These are phyloP conservation scores for Candida ortonii DNA, from an alignment of 805 yeast species.

Conservation along the genomic window DNA sequence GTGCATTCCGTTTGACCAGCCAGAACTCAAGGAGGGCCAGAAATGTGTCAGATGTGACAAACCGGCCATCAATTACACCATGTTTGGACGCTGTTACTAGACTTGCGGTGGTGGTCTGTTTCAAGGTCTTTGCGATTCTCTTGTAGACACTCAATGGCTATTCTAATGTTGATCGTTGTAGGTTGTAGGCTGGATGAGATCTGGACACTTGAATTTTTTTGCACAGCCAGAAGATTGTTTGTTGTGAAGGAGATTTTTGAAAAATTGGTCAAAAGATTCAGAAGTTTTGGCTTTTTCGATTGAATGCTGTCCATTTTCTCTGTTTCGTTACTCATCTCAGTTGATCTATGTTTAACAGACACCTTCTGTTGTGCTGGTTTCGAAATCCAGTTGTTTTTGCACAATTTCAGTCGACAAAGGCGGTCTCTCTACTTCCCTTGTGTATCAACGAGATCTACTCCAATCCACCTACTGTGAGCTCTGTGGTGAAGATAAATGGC, in stretches of 20 bases:
- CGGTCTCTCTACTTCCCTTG: constrained; percentile 18
- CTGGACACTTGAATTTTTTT: no score
- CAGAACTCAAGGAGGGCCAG: constrained; percentile 70
- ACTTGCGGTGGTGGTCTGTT: constrained; percentile 7
- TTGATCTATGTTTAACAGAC: no score
- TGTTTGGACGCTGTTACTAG: constrained; percentile 96
- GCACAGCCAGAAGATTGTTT: no score
- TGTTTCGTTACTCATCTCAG: no score
- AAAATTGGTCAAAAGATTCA: background rate
- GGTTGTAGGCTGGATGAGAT: no score
- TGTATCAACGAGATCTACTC: constrained; percentile 30
- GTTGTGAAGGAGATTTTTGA: no score
- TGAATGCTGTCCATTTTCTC: background rate
- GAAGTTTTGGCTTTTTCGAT: constrained; percentile 3
- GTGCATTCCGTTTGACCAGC: constrained; percentile 95
- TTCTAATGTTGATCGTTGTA: no score
- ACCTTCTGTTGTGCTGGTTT: no score
- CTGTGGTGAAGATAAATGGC: constrained; percentile 54
- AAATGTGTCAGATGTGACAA: constrained; percentile 84
- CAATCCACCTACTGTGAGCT: constrained; percentile 36
- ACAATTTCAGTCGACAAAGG: constrained; percentile 2
- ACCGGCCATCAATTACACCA: constrained; percentile 76
- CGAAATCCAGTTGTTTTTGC: background rate
- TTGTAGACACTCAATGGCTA: no score
- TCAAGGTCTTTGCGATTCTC: no score